phyloP scores from a whole-genome alignment of 177 flowering plant genomes.

The Vitis hybrid region DNA sequence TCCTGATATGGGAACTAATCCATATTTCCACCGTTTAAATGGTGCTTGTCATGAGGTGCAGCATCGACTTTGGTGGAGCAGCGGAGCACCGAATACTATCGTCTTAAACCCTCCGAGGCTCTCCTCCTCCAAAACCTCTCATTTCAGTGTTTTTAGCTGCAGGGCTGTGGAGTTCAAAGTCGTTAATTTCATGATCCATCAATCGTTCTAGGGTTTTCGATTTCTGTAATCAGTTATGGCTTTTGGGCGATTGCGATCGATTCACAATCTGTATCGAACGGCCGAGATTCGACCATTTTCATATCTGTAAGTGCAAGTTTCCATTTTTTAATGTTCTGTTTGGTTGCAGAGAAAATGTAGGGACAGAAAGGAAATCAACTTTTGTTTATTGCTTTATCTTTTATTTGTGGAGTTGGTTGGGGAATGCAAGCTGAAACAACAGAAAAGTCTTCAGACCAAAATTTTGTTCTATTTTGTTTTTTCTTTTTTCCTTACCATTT shows the following conservation, averaged over 20 bases:
- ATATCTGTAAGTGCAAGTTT: slow-evolving; percentile 27
- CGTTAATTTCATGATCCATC: neutral
- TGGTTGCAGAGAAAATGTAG: slow-evolving; percentile 14
- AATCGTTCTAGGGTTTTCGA: neutral
- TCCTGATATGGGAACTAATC: no score
- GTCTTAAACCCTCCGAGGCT: slow-evolving; percentile 8
- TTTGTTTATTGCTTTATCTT: no score
- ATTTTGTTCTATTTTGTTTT: no score
- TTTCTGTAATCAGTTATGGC: slow-evolving; percentile 28
- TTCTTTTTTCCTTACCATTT: no score
- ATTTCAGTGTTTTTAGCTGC: neutral
- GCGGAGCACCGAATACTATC: neutral
- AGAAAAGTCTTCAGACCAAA: no score
- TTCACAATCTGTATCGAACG: slow-evolving; percentile 30
- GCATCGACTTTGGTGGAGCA: neutral
- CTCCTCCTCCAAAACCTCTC: slow-evolving; percentile 8
- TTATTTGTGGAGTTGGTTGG: no score
- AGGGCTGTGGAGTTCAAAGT: neutral
- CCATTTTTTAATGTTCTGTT: neutral
- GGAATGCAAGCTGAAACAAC: no score
- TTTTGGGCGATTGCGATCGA: slow-evolving; percentile 23
- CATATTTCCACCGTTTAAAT: no score
- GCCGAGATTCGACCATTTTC: slow-evolving; percentile 23
- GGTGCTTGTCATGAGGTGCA: neutral
- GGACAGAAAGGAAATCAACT: neutral